Evolutionary conservation across 176 grass and related monocot species (phyloP), one percentile per base, ranked within the genome.

Genomic region (Rhynchospora tenuis): DNA sequence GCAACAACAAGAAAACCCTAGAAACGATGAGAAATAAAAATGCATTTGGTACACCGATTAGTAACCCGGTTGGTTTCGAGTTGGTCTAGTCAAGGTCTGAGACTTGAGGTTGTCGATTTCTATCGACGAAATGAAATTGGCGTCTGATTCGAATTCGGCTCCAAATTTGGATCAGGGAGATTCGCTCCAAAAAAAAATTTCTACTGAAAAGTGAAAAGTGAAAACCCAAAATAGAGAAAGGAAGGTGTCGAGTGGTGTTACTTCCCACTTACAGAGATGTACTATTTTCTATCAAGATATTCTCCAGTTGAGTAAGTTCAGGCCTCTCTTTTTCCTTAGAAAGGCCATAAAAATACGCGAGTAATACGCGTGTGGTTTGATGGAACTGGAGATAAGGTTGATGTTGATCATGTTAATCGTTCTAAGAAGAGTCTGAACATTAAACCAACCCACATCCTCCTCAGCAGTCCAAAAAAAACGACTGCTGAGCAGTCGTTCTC

Each of bases 121-220:
- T 15, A 59, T 79, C 59, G n/a, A 51, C 48, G 19, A 59, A 17
- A 59, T 77, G 73, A 13, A 79, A 29, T 79, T 59, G 1, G 31
- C 26, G 76, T 57, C 76, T 19, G 59, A 79, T 31, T 57, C 65
- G 13, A 43, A 31, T 42, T 68, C 42, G 29, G 29, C 29, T 65
- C 63, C 63, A 65, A 65, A 65, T 38, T 57, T 33, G 50, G 51
- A 15, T 31, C 8, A 14, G 54, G 3, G 14, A 9, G 24, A 16
- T 79, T 59, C 76, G 76, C 76, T 79, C 52, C 52, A 79, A 79
- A 58, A 29, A 33, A 33, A 33, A 10, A 10, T 79, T 79, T 42
- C 47, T 10, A 31, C 69, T 48, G 69, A 15, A n/a, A n/a, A n/a
- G n/a, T n/a, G n/a, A n/a, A n/a, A n/a, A n/a, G n/a, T n/a, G n/a